Base-by-base conservation (phyloP, 768 basidiomycete species). In the Ramaria rubella region DNA sequence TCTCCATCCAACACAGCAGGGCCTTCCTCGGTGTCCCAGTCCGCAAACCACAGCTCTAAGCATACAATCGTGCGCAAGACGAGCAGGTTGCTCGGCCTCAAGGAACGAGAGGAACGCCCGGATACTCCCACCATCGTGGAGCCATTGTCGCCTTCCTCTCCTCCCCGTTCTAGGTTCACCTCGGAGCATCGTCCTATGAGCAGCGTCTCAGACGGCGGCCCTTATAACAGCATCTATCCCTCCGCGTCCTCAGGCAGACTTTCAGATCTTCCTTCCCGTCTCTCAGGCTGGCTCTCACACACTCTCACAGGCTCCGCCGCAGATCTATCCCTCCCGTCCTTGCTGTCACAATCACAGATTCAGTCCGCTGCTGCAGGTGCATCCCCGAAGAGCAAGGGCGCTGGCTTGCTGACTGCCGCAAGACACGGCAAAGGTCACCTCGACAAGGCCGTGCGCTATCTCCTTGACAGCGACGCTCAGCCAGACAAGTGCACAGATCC, bases 391-490 rank as follows among this genome's bases (percentile, higher is more conserved):
- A 57, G 70, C 58, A 79, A 78, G 65, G 77, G 83, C 0, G 52
- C 59, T 7, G 52, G 55, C 21, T 73, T 90, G 12, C 73, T 90
- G 49, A 78, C 81, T 1, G 86, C 84, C 0, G 86, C 85, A 2
- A 85, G 82, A 63, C 81, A 86, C 63, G 83, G 87, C 40, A 86
- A 85, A 62, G 85, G 83, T 23, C 84, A 86, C 58, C 70, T 90
- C 49, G 88, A 90, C 73, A 88, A 87, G 68, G 90, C 87, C 2
- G 82, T 93, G 76, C 78, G 92, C 44, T 90, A 93, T 71, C 75
- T 97, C n/a, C 77, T 95, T 59, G 94, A 97, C 72, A 82, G 82
- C 62, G 94, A 97, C 69, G 82, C 92, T 17, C 81, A 79, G 3
- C 90, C 89, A 1, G 93, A 96, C 68, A 85, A 79, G 64, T 93